Conservation (phyloP, 768 basidiomycete genomes). For the Mycena alexandri region DNA sequence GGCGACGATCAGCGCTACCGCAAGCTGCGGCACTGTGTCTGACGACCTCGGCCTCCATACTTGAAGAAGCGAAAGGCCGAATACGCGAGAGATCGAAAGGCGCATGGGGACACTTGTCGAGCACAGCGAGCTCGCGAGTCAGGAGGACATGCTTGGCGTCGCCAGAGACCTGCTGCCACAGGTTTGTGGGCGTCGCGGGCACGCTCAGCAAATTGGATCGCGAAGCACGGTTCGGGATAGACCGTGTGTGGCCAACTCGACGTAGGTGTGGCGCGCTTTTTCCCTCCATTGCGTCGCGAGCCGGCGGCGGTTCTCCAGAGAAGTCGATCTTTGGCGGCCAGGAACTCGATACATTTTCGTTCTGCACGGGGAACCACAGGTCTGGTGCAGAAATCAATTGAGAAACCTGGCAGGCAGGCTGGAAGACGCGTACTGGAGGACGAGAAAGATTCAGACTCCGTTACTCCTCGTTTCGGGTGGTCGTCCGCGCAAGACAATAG, state of each 20-base stretch:
- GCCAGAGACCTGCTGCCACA: slow-evolving; percentile 29
- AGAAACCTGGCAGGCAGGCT: neutral
- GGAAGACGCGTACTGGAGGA: slow-evolving; percentile 21
- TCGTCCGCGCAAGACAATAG: neutral
- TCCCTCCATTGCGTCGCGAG: slow-evolving; percentile 25
- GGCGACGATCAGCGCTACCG: neutral
- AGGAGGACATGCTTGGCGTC: slow-evolving; percentile 2
- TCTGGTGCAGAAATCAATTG: slow-evolving; percentile 7
- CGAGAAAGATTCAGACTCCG: neutral
- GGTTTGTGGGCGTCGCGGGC: slow-evolving; percentile 33
- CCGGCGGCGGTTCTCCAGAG: neutral
- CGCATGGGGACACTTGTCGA: slow-evolving; percentile 12
- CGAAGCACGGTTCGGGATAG: slow-evolving; percentile 34
- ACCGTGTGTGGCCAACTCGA: slow-evolving; percentile 7
- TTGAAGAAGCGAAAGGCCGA: slow-evolving; percentile 15
- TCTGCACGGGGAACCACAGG: slow-evolving; percentile 22
- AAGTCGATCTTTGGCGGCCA: slow-evolving; percentile 35
- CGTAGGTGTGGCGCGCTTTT: slow-evolving; percentile 12
- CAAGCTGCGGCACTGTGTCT: neutral
- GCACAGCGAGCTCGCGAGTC: neutral
- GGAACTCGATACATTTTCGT: slow-evolving; percentile 25
- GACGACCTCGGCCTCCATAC: slow-evolving; percentile 1
- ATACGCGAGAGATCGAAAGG: slow-evolving; percentile 9
- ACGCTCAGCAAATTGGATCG: slow-evolving; percentile 30
- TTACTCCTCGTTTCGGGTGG: neutral